Evolutionary conservation across 371 early-diverging fungal genomes (phyloP), one percentile per base, ranked within the genome.

Genomic region (Phascolomyces articulosus): DNA sequence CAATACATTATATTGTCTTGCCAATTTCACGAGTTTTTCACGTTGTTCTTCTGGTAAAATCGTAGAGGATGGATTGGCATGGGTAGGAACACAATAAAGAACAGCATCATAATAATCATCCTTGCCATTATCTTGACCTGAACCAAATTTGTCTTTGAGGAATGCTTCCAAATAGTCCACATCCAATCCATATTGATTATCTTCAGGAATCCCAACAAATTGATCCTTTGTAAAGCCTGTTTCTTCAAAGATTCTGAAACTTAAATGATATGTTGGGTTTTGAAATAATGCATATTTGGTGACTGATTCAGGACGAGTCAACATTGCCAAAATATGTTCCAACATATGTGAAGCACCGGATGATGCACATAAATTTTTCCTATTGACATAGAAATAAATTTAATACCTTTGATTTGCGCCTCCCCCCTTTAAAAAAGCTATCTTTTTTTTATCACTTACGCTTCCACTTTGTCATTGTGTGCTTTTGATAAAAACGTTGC

Each of bases 211-310:
- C 26, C 74, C 67, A 8, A 78, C 49, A 58, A 78, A 71, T 59
- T 79, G 82, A 21, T 70, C 60, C 8, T 23, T 48, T 11, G 53
- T 20, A 54, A 64, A 89, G 7, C 73, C 86, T 55, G 65, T 72
- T 62, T 85, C 82, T 40, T 68, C 27, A 23, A 85, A 75, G n/a
- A 85, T 77, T 9, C 75, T 47, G 55, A 80, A 80, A 10, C 82
- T 85, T 0, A 87, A 70, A 67, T 83, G 84, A 60, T 87, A 89
- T 8, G 89, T 87, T 6, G 89, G 89, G 34, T 87, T 74, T 60
- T 89, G 87, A 34, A 87, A 75, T 31, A 81, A 75, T 29, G 83
- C 74, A 55, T 55, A 68, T 16, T 64, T 59, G 1, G 82, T 73
- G 0, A 28, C 47, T 15, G 66, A 56, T 13, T 61, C 47, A 10